Percentiles rank a stretch among this genome's conserved stretches.
These are phyloP conservation scores for Sherardia arvensis DNA, from an alignment of 257 asterid species.

Conservation along the genomic window DNA sequence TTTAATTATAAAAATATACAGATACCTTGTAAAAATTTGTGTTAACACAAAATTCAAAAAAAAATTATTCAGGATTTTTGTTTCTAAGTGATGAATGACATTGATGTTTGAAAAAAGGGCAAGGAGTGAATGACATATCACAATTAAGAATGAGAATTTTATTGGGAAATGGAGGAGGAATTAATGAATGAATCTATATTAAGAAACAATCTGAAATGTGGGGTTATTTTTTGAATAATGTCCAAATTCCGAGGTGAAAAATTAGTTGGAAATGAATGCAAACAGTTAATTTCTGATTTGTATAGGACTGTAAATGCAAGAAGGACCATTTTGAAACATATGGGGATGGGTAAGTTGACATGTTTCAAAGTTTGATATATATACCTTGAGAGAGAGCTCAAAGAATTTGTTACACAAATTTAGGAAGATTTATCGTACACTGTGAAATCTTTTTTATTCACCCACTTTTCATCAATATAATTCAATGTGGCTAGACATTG, in stretches of 20 bases:
- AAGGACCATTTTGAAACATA: background rate
- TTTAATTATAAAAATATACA: too few species aligned
- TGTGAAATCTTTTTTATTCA: background rate
- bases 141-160: background rate
- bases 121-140: background rate
- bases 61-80: too few species aligned
- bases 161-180: background rate
- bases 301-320: background rate
- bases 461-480: too few species aligned
- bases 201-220: background rate
- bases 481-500: too few species aligned
- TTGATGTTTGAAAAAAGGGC: background rate
- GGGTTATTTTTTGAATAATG: background rate
- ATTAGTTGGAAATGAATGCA: background rate
- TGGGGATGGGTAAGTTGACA: background rate
- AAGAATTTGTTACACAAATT: background rate
- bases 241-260: background rate
- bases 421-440: background rate
- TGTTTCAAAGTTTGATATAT: background rate
- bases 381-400: conserved; percentile 1
- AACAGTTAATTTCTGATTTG: background rate
- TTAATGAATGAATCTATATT: background rate
- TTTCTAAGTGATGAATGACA: background rate
- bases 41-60: too few species aligned
- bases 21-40: too few species aligned